phyloP scores from a whole-genome alignment of 2,329 filamentous ascomycete species.

The Cladosporium sp. region DNA sequence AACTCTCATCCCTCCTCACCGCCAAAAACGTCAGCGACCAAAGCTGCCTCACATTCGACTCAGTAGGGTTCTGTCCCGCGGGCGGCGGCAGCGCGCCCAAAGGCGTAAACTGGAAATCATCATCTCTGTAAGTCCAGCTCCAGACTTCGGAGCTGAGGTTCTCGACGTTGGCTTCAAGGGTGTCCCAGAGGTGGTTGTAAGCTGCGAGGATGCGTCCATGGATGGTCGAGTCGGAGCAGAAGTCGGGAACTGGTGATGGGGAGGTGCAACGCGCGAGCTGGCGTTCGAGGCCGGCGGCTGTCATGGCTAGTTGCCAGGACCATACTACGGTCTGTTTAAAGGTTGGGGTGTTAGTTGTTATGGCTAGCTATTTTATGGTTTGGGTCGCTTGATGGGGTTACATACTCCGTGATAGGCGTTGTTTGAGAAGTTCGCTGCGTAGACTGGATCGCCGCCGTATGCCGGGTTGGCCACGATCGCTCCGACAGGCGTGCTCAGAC shows the following conservation, averaged over 20 bases:
- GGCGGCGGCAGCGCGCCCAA: constrained; percentile 55
- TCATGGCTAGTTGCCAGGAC: constrained; percentile 67
- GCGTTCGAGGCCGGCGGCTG: constrained; percentile 59
- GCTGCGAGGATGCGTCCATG: constrained; percentile 48
- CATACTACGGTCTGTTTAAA: constrained; percentile 57
- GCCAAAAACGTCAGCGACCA: constrained; percentile 63
- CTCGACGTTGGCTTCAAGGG: constrained; percentile 57
- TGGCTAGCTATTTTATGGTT: not conserved
- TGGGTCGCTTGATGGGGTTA: not conserved
- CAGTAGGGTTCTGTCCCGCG: constrained; percentile 44
- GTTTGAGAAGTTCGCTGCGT: constrained; percentile 58
- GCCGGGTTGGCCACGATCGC: constrained; percentile 65
- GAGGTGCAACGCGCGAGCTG: constrained; percentile 57
- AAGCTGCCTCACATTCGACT: constrained; percentile 59
- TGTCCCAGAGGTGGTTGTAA: constrained; percentile 63
- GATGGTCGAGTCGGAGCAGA: constrained; percentile 53
- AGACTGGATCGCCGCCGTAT: constrained; percentile 51
- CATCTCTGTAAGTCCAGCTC: constrained; percentile 60
- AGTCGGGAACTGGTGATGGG: constrained; percentile 37
- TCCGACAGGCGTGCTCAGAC: constrained; percentile 58
- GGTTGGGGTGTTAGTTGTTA: not conserved
- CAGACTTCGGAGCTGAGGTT: constrained; percentile 62
- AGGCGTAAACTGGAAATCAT: constrained; percentile 52
- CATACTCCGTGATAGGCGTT: constrained; percentile 58
- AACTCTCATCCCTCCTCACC: constrained; percentile 43